These are phyloP conservation scores for Themeda triandra DNA, from an alignment of 176 grass and related monocot genomes.

Conservation along the genomic window DNA sequence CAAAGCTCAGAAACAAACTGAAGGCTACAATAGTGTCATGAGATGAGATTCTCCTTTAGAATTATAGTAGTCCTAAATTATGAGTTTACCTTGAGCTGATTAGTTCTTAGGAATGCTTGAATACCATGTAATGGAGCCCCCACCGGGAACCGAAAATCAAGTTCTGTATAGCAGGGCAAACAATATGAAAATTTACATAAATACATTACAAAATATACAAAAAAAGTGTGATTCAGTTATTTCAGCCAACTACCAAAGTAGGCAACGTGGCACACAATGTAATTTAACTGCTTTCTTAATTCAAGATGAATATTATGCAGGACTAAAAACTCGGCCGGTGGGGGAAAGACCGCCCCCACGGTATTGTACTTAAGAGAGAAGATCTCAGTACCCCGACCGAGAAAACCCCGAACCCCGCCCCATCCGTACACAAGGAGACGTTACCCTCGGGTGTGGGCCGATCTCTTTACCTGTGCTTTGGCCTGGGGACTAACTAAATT, in stretches of 20 bases:
- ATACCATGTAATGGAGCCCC: conserved; percentile 97
- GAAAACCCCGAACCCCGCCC: too few relatives aligned
- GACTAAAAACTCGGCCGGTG: too few relatives aligned
- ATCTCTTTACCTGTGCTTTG: too few relatives aligned
- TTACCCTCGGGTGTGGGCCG: too few relatives aligned
- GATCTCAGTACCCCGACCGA: too few relatives aligned
- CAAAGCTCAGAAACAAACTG: not conserved
- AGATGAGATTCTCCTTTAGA: not conserved
- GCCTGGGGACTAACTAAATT: not conserved
- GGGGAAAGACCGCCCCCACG: too few relatives aligned
- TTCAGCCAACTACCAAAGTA: not conserved
- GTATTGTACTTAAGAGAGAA: too few relatives aligned
- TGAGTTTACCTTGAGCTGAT: conserved; percentile 79
- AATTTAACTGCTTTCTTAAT: not conserved
- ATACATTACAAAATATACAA: not conserved
- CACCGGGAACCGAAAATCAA: conserved; percentile 93
- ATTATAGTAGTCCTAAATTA: not conserved
- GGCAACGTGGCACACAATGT: not conserved
- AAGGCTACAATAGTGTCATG: not conserved
- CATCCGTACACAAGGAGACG: too few relatives aligned
- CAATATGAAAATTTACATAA: not conserved
- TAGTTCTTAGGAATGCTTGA: conserved; percentile 86
- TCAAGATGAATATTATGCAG: not conserved
- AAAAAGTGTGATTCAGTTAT: not conserved
- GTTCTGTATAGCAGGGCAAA: conserved; percentile 51